Conservation (phyloP, 441 rosid species). For the Adansonia madagascariensis region DNA sequence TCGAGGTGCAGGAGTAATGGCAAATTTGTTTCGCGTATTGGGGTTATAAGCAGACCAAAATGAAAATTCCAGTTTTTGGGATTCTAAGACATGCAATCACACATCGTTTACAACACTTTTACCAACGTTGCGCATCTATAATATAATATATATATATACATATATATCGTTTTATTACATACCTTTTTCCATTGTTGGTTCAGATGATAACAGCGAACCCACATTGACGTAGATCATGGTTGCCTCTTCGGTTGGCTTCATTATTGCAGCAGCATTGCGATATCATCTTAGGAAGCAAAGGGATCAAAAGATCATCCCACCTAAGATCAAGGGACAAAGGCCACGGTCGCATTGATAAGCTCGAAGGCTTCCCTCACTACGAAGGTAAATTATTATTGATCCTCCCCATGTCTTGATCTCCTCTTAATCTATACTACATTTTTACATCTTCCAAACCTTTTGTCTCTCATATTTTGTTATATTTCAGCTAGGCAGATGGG, state of each 20-base stretch:
- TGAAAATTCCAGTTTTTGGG: conserved; percentile 15
- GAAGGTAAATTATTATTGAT: conserved; percentile 60
- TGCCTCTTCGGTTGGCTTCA: conserved; percentile 66
- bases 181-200: conserved; percentile 1
- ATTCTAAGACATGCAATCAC: conserved; percentile 40
- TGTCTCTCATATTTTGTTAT: not conserved
- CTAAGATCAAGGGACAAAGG: conserved; percentile 50
- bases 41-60: conserved; percentile 22
- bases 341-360: conserved; percentile 50
- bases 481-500: conserved; percentile 92
- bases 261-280: conserved; percentile 65
- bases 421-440: not conserved
- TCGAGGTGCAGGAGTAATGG: conserved; percentile 30
- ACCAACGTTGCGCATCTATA: not conserved
- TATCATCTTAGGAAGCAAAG: conserved; percentile 51
- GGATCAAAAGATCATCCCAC: conserved; percentile 73
- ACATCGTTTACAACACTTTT: not conserved
- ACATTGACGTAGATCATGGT: conserved; percentile 61
- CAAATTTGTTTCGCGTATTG: conserved; percentile 26
- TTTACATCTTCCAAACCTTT: not conserved
- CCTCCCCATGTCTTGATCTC: not conserved
- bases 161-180: not conserved
- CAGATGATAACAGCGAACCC: conserved; percentile 51
- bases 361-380: conserved; percentile 95
- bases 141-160: not conserved